Conservation (phyloP, 495 filamentous ascomycete genomes). For the Amorphotheca resinae region DNA sequence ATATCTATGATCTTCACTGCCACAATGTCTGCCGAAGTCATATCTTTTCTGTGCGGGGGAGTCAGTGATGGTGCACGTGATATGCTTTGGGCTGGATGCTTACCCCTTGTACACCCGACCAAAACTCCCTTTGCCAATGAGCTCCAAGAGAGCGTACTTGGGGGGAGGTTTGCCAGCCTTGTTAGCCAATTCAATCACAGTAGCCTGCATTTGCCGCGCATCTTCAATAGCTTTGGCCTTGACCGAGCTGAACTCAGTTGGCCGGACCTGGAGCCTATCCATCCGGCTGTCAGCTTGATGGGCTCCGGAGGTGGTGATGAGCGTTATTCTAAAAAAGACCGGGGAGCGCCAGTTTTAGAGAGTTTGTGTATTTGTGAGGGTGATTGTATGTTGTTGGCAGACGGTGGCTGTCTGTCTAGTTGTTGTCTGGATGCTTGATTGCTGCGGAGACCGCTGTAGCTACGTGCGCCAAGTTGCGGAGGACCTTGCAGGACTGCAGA, state of each 20-base stretch:
- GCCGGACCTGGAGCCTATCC: constrained; percentile 3
- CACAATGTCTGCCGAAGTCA: constrained; percentile 50
- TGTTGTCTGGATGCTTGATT: background rate
- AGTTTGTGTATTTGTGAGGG: too few relatives aligned
- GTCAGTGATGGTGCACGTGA: constrained; percentile 5
- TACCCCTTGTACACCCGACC: constrained; percentile 87
- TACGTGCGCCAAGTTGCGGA: background rate
- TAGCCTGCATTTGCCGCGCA: constrained; percentile 39
- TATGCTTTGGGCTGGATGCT: constrained; percentile 10
- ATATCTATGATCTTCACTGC: constrained; percentile 95
- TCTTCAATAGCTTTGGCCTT: constrained; percentile 34
- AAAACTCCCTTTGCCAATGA: constrained; percentile 93
- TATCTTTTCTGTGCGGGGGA: constrained; percentile 31
- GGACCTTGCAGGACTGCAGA: background rate
- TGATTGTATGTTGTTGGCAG: too few relatives aligned
- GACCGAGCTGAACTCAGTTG: constrained; percentile 2
- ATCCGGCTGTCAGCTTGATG: constrained; percentile 1
- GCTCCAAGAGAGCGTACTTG: constrained; percentile 66
- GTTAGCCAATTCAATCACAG: constrained; percentile 34
- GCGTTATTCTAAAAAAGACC: background rate
- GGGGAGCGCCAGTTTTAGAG: background rate
- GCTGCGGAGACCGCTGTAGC: background rate
- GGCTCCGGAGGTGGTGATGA: background rate
- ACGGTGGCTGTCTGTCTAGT: background rate
- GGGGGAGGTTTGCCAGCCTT: constrained; percentile 36